Base-by-base conservation (phyloP, 371 early-diverging fungal genomes). In the Entomophthora muscae region DNA sequence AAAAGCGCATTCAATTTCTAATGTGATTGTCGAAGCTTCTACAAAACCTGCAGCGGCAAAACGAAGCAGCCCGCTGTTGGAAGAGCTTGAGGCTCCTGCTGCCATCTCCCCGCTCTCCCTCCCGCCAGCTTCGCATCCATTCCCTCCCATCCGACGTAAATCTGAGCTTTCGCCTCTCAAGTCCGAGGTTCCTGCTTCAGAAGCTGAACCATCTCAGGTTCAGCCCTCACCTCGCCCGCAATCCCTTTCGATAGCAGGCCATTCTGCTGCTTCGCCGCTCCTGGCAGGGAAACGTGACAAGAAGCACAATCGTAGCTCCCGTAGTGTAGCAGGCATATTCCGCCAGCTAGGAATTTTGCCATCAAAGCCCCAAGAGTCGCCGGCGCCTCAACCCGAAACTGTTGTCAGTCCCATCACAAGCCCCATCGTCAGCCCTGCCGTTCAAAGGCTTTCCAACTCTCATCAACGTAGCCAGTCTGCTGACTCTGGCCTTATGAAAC, bases 391-490 rank as follows among this genome's bases (percentile, higher is more conserved):
- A 42, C 10, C 42, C 17, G 5, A 5, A 42, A 5, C 42, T 17
- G 17, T 5, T 17, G 10, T 17, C 17, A 42, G 42, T 42, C 17
- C 42, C 42, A 17, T 5, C 5, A 42, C 42, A 42, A 42, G 42
- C 17, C 42, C 42, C 5, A 42, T 42, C 10, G 23, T 61, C 7
- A 61, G 61, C 26, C 61, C 61, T 12, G 30, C 42, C 26, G 21
- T 61, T 13, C 42, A 33, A 33, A 32, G 61, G 42, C 33, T 61
- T 24, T 23, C 61, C 42, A 61, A 61, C 26, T 32, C 22, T 32
- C 63, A 63, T 22, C 63, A 63, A 21, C 53, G 63, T 10, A 53
- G 53, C 24, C 23, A 22, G n/a, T 63, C 63, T 1, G 63, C 52
- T 3, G 63, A 63, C 30, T 63, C 61, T 30, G 61, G 42, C 12